Base-by-base conservation (phyloP, 2,329 filamentous ascomycete species). In the Parastagonospora nodorum region DNA sequence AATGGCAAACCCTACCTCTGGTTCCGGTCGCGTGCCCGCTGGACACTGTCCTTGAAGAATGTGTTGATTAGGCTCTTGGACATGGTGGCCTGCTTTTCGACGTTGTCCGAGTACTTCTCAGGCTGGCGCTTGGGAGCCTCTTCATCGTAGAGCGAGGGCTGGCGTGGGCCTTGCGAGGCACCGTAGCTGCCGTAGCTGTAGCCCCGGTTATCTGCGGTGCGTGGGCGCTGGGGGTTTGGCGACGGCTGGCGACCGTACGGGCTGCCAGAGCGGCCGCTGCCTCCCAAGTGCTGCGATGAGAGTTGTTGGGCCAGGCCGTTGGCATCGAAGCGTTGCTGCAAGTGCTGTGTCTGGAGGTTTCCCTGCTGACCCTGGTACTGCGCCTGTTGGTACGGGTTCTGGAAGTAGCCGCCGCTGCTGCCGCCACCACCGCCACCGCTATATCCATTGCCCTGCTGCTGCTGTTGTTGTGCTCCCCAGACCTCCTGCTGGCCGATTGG, bases 41-140 rank as follows among this genome's bases (percentile, higher is more conserved):
- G 93, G 48, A 99, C 95, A 73, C 93, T 97, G 76, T 99, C 93
- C 77, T 96, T 95, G 85, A 97, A 99, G 80, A 97, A 97, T 64
- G 85, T 82, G 67, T 84, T 84, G 57, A 88, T 84, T 60, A 87
- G 74, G 62, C 85, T 82, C 67, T 86, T 85, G 40, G 85, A 84
- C 46, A 85, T 81, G 69, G 85, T 86, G 28, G 84, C 82, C 66
- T 84, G 79, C 69, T 94, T 92, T 49, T 88, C 86, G 33, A 95
- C 89, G 68, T 89, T 90, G 69, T 95, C 90, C 2, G 92, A 90
- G 76, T 93, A 96, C 63, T 91, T 86, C 70, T 95, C 91, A 1
- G 92, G 88, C 41, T 89, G 88, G 59, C 85, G 83, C 64, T 89
- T 83, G 58, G 96, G 92, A 46, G 92, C 88, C 64, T 87, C 83